Base-by-base conservation (phyloP, 1,284 basidiomycete species). In the Pseudozyma hubeiensis region DNA sequence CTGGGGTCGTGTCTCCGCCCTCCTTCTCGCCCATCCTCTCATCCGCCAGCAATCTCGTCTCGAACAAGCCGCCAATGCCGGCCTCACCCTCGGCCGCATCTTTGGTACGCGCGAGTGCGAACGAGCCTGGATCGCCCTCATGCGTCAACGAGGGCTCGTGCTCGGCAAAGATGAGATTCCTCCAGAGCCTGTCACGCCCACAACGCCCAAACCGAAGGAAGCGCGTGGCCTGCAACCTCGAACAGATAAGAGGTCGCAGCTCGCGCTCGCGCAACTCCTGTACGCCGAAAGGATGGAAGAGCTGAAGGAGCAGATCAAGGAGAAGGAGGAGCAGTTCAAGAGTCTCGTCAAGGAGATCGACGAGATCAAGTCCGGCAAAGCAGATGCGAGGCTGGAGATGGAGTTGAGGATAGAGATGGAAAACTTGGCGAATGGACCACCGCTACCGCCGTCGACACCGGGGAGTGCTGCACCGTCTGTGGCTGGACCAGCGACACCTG, bases 231-330 rank as follows among this genome's bases (percentile, higher is more conserved):
- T 63, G 16, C 66, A 76, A 40, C 76, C 75, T 1, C 44, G 65
- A 2, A 75, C 64, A 19, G 75, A 80, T 46, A 61, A 64, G 0
- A 52, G 44, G 6, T 70, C 69, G 44, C 81, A 83, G 63, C 73
- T 83, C 1, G 72, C 76, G 0, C 69, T 83, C 9, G 80, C 80
- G 0, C 79, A 81, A 45, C 48, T 72, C n/a, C 55, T 83, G 8
- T 83, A 82, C 40, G 81, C 77, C 7, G 79, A 81, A 45, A 56
- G 80, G 8, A 62, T 83, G 44, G 70, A 75, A 45, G 74, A 82
- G 55, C 53, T 83, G 14, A 73, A 73, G 29, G 74, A 77, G 24
- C 57, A 73, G 45, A 75, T 82, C 49, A 44, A 41, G 29, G 68
- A 74, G 33, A 78, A 80, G 60, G 80, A 82, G 54, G 51, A 69